Evolutionary conservation across 2,329 filamentous ascomycete species (phyloP).

Genomic region (Raffaelea albimanens): DNA sequence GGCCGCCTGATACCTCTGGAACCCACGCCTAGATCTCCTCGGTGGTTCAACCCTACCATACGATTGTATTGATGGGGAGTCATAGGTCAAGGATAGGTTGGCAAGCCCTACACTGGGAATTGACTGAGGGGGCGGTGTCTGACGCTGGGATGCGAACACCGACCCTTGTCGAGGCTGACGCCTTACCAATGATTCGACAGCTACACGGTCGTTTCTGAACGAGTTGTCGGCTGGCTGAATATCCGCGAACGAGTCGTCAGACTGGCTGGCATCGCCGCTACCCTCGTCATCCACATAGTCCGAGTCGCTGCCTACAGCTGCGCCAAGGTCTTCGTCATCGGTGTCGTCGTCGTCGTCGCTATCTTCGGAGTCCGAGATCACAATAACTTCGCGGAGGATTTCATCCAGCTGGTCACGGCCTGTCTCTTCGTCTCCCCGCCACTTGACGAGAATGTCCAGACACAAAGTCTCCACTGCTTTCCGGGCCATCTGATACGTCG

Average conservation of each 20-base stretch:
- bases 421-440: conserved; percentile 61
- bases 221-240: neutral
- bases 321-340: conserved; percentile 13
- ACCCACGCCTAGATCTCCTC: conserved; percentile 24
- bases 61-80: neutral
- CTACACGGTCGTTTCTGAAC: neutral
- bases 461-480: conserved; percentile 52
- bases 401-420: conserved; percentile 59
- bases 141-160: neutral
- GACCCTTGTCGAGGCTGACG: neutral
- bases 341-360: conserved; percentile 30
- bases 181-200: too few species aligned
- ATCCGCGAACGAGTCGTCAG: neutral
- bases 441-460: conserved; percentile 58
- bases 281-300: too few species aligned
- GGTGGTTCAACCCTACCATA: neutral
- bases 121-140: too few species aligned
- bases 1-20: conserved; percentile 33
- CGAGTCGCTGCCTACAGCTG: too few species aligned
- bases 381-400: conserved; percentile 55
- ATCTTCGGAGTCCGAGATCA: conserved; percentile 53
- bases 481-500: conserved; percentile 48
- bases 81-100: too few species aligned
- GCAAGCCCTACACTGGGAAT: too few species aligned
- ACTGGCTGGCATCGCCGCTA: neutral